Evolutionary conservation across 805 yeast genomes (phyloP).

Genomic region (Kodamaea kaohsiungensis): DNA sequence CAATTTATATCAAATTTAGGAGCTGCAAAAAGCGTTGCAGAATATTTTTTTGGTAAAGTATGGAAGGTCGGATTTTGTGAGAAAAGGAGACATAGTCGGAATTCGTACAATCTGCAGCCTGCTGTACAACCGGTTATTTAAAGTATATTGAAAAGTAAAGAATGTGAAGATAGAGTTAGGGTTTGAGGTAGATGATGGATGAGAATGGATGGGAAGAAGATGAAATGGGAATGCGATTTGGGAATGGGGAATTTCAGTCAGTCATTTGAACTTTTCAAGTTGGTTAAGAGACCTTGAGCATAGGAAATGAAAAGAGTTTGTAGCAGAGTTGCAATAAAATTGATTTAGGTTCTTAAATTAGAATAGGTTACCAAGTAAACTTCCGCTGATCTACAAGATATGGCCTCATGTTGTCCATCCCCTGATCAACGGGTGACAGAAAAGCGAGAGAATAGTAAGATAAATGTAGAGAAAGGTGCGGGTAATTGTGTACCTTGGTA

Average conservation of each 20-base stretch:
- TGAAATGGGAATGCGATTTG: background rate
- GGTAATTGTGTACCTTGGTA: background rate
- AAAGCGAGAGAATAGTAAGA: background rate
- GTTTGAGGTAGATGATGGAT: background rate
- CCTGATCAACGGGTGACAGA: background rate
- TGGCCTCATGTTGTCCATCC: background rate
- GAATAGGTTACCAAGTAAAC: background rate
- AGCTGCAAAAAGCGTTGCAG: background rate
- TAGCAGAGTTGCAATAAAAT: background rate
- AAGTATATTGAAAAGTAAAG: background rate
- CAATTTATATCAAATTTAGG: background rate
- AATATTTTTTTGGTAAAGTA: background rate
- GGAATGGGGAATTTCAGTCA: background rate
- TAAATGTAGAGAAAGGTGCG: background rate
- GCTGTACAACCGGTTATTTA: background rate
- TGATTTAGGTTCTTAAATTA: background rate
- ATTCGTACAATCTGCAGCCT: background rate
- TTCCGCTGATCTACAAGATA: background rate
- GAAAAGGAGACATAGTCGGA: background rate
- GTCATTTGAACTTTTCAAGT: background rate
- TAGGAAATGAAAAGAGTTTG: background rate
- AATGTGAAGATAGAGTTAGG: background rate
- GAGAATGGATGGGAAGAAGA: background rate
- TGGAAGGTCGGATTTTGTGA: slow-evolving; percentile 1
- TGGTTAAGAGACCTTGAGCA: background rate